A percentile compares a stretch with the other conserved stretches of the same genome.
Conservation (phyloP, 1,139 yeast genomes). For the Arxiozyma heterogenica region DNA sequence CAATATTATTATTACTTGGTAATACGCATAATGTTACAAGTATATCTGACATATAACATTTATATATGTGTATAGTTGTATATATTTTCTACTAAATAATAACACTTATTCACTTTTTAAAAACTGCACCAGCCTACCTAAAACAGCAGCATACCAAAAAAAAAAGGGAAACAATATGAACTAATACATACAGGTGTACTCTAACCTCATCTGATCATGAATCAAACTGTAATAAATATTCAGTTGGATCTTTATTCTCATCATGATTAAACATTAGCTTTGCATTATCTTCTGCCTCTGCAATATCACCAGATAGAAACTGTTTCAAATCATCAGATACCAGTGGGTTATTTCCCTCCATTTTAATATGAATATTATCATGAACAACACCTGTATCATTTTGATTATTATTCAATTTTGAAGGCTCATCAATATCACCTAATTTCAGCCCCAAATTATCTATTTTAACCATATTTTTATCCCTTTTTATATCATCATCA, state of each 20-base stretch:
- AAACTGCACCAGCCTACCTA: too few species aligned
- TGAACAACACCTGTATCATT: neutral
- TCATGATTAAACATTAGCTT: constrained; percentile 19
- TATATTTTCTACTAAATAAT: neutral
- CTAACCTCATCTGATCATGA: constrained; percentile 3
- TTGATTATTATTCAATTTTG: neutral
- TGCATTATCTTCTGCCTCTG: constrained; percentile 29
- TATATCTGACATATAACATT: neutral
- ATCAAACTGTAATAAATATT: constrained; percentile 25
- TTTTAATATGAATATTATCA: neutral
- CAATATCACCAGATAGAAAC: constrained; percentile 25
- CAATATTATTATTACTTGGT: neutral
- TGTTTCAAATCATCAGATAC: constrained; percentile 24
- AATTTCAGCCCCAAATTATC: neutral
- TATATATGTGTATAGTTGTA: neutral
- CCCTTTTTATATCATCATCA: neutral
- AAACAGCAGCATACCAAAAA: neutral
- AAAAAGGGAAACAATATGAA: neutral
- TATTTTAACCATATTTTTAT: neutral
- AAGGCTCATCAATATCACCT: neutral
- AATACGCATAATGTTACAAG: neutral
- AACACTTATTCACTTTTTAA: neutral
- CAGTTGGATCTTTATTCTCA: constrained; percentile 16
- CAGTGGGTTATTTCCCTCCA: constrained; percentile 1
- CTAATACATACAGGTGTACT: neutral